phyloP scores from a whole-genome alignment of 106 monocot genomes.

The Dendrobium huoshanense region DNA sequence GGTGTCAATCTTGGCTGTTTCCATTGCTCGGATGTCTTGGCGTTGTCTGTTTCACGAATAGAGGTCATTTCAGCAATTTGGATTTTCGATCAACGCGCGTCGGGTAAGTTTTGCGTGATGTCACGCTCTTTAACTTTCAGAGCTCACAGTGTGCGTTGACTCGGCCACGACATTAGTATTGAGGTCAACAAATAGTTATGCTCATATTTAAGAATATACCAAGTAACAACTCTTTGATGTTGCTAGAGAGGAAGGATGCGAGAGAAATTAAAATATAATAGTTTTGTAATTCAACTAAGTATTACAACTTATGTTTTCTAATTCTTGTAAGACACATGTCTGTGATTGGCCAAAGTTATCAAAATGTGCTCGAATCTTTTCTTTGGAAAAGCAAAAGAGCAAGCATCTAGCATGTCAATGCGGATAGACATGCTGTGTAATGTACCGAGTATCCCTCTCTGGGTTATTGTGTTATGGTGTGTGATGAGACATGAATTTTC shows the following conservation, averaged over 20 bases:
- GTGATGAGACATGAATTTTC: not conserved
- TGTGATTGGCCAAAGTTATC: not conserved
- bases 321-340: not conserved
- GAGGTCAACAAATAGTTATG: too few relatives aligned
- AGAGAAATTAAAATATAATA: not conserved
- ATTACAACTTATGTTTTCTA: not conserved
- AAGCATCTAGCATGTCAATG: not conserved
- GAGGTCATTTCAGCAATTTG: too few relatives aligned
- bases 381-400: not conserved
- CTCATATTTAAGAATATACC: too few relatives aligned
- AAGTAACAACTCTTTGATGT: not conserved
- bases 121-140: too few relatives aligned
- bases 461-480: not conserved
- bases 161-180: too few relatives aligned
- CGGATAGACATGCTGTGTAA: too few relatives aligned
- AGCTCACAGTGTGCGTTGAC: too few relatives aligned
- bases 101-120: too few relatives aligned
- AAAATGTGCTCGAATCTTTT: not conserved
- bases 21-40: too few relatives aligned
- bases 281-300: not conserved
- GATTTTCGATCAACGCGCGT: too few relatives aligned
- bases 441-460: not conserved
- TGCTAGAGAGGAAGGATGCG: not conserved
- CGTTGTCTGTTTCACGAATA: too few relatives aligned
- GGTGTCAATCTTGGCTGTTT: too few relatives aligned